Base-by-base conservation (phyloP, 2,329 filamentous ascomycete species). In the Phoma sp. region DNA sequence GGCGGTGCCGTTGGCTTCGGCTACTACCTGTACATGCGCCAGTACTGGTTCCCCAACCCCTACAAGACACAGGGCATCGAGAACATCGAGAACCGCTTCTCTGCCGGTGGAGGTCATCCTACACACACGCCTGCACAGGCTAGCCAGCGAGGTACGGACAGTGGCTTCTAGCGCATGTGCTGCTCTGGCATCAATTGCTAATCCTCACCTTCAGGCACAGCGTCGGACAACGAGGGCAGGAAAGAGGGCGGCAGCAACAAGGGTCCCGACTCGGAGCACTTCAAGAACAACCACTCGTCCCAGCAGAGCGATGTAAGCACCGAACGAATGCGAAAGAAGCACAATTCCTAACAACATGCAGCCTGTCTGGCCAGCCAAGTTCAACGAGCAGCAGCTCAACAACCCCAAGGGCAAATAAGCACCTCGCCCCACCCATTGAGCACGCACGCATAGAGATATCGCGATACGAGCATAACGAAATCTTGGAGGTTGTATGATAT, bases 21-120 rank as follows among this genome's bases (percentile, higher is more conserved):
- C 43, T 74, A 74, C 64, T 71, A 74, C 61, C 60, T 73, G 45
- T 65, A 67, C 56, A 73, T 73, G 68, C 66, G 71, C 51, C 67
- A 67, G 46, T 71, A 74, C 61, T 74, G 71, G 72, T 74, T 71
- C 65, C 69, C 70, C 47, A 72, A 74, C 56, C 68, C 72, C 10
- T 73, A 72, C 64, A 73, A 73, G 62, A 75, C 72, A 21, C 60
- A 63, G 33, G 71, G 57, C 28, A 55, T 68, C n/a, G 58, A 72
- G 58, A 72, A 73, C 51, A 68, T 75, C 34, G 72, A 73, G 49
- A 64, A 72, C 42, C 64, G 70, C 20, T 75, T 62, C 53, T 65
- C 68, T 3, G 49, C 70, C 10, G 72, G 66, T 28, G 73, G 73
- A 47, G 72, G 62, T 4, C 47, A 65, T 21, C 64, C 68, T 3